Conservation (phyloP, 2,329 filamentous ascomycete species). For the Aureobasidium vineae region DNA sequence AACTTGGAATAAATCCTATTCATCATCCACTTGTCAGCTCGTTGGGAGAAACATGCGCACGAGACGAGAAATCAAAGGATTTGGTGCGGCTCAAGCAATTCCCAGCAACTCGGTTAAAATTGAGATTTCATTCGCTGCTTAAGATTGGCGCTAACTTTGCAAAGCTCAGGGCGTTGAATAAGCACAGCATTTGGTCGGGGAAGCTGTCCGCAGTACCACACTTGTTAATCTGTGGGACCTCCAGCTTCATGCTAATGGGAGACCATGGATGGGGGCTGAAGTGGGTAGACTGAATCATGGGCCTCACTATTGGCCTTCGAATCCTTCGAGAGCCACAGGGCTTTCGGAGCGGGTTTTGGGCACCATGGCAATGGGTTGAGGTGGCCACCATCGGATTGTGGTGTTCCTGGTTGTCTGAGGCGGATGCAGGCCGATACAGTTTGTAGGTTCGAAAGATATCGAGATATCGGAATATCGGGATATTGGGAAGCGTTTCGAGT, state of each 20-base stretch:
- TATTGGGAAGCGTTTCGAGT: conserved; percentile 7
- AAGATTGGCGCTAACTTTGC: conserved; percentile 21
- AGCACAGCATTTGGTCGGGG: conserved; percentile 24
- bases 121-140: conserved; percentile 9
- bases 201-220: conserved; percentile 14
- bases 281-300: background rate
- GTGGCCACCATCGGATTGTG: background rate
- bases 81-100: conserved; percentile 4
- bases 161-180: conserved; percentile 6
- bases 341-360: background rate
- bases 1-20: background rate
- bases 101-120: conserved; percentile 23
- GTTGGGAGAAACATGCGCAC: background rate
- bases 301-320: background rate
- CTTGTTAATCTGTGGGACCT: conserved; percentile 7
- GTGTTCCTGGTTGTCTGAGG: background rate
- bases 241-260: conserved; percentile 9
- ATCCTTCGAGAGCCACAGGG: conserved; percentile 4
- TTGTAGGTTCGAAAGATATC: background rate
- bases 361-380: background rate
- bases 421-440: conserved; percentile 14
- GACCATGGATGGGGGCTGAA: background rate
- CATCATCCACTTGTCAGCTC: background rate
- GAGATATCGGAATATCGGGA: background rate
- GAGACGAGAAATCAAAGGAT: background rate